These are phyloP conservation scores for Xylaria sp. DNA, from an alignment of 2,329 filamentous ascomycete species.

Conservation along the genomic window DNA sequence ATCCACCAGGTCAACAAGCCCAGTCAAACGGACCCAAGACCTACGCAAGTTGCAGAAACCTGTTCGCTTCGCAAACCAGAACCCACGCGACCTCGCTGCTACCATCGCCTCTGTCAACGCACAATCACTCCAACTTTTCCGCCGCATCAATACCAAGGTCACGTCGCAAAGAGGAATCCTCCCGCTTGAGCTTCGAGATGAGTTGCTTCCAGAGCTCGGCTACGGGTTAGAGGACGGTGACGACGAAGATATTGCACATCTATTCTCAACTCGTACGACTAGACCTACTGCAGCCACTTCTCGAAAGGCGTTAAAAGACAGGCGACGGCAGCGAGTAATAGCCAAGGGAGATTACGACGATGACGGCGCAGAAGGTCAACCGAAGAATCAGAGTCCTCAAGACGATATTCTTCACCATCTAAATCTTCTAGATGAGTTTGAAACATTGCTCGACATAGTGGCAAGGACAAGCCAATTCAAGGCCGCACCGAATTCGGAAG, in stretches of 20 bases:
- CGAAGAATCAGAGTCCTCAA: background rate
- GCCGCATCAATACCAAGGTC: background rate
- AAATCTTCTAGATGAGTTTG: background rate
- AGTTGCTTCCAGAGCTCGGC: background rate
- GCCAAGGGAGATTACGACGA: no score
- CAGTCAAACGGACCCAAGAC: constrained; percentile 3
- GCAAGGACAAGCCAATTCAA: background rate
- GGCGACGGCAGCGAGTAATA: no score
- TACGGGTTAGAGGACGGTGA: background rate
- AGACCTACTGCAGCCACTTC: no score
- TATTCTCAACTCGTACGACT: background rate
- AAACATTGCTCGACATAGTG: background rate
- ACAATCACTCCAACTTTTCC: background rate
- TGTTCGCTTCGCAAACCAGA: no score
- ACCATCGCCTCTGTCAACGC: no score
- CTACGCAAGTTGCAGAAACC: background rate
- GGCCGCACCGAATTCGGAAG: background rate
- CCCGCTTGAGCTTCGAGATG: background rate
- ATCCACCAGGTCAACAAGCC: no score
- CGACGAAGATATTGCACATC: background rate
- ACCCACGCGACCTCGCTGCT: no score
- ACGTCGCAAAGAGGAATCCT: background rate
- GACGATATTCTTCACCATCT: background rate
- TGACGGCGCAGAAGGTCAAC: no score
- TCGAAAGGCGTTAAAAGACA: no score